Conservation (phyloP, 2,329 filamentous ascomycete genomes). For the Pseudogymnoascus sp. region DNA sequence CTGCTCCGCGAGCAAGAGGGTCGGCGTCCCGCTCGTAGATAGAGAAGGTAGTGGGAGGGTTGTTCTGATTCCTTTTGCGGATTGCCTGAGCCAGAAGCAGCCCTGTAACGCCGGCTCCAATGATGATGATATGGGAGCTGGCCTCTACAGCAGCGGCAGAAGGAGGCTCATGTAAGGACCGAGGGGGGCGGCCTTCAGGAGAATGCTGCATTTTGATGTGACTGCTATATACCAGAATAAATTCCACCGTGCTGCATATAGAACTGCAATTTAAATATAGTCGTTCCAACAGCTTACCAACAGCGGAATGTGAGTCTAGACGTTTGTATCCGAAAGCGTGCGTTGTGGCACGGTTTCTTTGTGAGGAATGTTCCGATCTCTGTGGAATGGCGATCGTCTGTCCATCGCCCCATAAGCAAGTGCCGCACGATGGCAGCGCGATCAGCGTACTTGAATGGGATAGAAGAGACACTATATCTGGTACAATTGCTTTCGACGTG, state of each 20-base stretch:
- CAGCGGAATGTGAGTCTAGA: background rate
- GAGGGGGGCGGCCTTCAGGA: background rate
- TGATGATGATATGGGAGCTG: constrained; percentile 24
- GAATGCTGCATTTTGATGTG: background rate
- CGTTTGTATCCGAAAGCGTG: background rate
- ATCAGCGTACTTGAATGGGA: background rate
- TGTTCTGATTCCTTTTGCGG: constrained; percentile 15
- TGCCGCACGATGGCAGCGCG: background rate
- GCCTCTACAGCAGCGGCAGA: background rate
- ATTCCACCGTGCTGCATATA: background rate
- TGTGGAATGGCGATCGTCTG: background rate
- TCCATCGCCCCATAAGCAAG: background rate
- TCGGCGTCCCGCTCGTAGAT: constrained; percentile 50
- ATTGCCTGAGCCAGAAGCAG: constrained; percentile 29
- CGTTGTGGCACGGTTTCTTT: background rate
- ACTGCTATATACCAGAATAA: constrained; percentile 13
- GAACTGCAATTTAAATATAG: background rate
- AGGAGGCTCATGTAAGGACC: background rate
- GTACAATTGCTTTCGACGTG: background rate
- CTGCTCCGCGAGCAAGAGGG: constrained; percentile 40
- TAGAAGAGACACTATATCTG: background rate
- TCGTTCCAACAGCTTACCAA: background rate
- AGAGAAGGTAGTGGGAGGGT: constrained; percentile 38
- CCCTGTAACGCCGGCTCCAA: constrained; percentile 30
- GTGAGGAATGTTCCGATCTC: background rate